Conservation (phyloP, 331 rosid species). For the Malus hybrid region DNA sequence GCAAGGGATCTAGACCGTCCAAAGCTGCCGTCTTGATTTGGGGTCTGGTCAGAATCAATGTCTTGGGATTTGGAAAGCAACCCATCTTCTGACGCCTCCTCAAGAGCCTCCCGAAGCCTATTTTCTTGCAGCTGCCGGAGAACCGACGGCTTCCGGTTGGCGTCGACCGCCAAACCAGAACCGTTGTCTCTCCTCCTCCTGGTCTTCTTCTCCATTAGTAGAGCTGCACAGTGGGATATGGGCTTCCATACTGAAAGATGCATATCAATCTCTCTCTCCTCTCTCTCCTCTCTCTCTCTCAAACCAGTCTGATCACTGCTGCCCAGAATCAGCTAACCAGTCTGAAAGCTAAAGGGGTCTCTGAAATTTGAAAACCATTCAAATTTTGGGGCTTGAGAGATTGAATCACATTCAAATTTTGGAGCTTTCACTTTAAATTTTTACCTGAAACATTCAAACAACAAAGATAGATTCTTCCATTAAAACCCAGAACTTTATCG, state of each 20-base stretch:
- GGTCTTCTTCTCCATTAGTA: constrained; percentile 43
- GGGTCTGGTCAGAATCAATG: constrained; percentile 32
- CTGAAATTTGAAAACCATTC: constrained; percentile 12
- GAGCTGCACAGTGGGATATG: constrained; percentile 44
- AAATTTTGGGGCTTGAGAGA: constrained; percentile 22
- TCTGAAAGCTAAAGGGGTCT: constrained; percentile 19
- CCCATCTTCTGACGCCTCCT: constrained; percentile 50
- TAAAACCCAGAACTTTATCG: constrained; percentile 20
- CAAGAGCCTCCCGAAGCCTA: constrained; percentile 48
- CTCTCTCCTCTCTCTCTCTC: neutral
- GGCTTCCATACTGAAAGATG: constrained; percentile 59
- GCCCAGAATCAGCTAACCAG: constrained; percentile 1
- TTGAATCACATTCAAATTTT: constrained; percentile 25
- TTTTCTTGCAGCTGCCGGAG: constrained; percentile 45
- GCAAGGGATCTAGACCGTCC: constrained; percentile 46
- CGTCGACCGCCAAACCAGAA: constrained; percentile 25
- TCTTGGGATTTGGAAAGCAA: constrained; percentile 37
- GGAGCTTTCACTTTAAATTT: constrained; percentile 23
- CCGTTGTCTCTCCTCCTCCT: constrained; percentile 30
- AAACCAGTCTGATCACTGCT: constrained; percentile 6
- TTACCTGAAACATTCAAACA: constrained; percentile 27
- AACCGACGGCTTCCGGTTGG: constrained; percentile 31
- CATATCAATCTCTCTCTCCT: constrained; percentile 11
- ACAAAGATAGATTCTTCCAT: constrained; percentile 22
- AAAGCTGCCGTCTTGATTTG: constrained; percentile 28